Conservation (phyloP, 2,329 filamentous ascomycete species). For the Ambrosiella beaveri region DNA sequence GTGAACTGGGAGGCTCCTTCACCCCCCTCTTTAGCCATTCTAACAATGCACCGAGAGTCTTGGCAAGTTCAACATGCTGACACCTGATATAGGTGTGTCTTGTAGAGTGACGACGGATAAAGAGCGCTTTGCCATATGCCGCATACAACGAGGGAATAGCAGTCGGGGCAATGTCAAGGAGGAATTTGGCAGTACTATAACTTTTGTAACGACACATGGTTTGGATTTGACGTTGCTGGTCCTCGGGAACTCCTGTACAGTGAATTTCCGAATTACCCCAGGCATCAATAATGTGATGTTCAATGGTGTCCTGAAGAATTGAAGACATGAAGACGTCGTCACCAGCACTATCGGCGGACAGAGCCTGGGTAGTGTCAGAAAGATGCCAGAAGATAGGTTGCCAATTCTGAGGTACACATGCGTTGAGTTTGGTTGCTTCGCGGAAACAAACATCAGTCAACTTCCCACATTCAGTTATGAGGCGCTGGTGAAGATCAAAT, state of each 20-base stretch:
- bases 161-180: slow-evolving; percentile 63
- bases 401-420: slow-evolving; percentile 56
- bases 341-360: slow-evolving; percentile 5
- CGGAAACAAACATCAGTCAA: slow-evolving; percentile 66
- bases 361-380: background rate
- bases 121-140: slow-evolving; percentile 62
- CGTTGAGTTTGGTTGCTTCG: slow-evolving; percentile 64
- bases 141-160: slow-evolving; percentile 77
- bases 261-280: slow-evolving; percentile 16
- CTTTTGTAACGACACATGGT: slow-evolving; percentile 42
- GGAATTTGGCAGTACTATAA: slow-evolving; percentile 54
- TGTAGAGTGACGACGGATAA: slow-evolving; percentile 44
- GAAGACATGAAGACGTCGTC: background rate
- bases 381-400: slow-evolving; percentile 19
- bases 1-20: background rate
- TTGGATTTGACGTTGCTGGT: background rate
- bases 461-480: slow-evolving; percentile 59
- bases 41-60: slow-evolving; percentile 46
- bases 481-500: slow-evolving; percentile 61
- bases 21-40: too few relatives aligned
- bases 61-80: slow-evolving; percentile 38
- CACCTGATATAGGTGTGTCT: slow-evolving; percentile 42
- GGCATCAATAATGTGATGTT: slow-evolving; percentile 12
- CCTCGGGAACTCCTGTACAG: background rate
- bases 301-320: slow-evolving; percentile 6